These are phyloP conservation scores for Gonium pectorale DNA, from an alignment of 139 green algal species.

Conservation along the genomic window DNA sequence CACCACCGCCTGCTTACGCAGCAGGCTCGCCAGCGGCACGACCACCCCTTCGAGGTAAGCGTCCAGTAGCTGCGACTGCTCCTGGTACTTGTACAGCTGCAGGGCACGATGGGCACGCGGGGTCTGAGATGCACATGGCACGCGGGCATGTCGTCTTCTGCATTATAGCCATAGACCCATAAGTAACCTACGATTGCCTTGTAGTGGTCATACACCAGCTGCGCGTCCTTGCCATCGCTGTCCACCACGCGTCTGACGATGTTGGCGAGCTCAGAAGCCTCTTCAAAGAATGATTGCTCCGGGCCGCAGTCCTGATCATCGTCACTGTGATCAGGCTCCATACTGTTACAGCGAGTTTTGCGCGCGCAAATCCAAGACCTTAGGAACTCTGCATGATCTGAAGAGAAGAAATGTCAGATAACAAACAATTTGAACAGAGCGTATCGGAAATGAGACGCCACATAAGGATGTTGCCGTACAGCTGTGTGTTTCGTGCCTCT, in stretches of 20 bases:
- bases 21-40: conserved; percentile 72
- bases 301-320: neutral
- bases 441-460: too few relatives aligned
- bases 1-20: conserved; percentile 64
- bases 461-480: too few relatives aligned
- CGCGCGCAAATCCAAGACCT: too few relatives aligned
- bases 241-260: conserved; percentile 57
- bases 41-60: conserved; percentile 87
- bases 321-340: conserved; percentile 16
- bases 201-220: conserved; percentile 59
- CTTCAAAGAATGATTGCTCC: conserved; percentile 53
- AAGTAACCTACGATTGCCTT: conserved; percentile 62
- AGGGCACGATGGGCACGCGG: neutral
- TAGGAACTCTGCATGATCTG: too few relatives aligned
- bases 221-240: conserved; percentile 43
- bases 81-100: conserved; percentile 94
- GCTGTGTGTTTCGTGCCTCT: too few relatives aligned
- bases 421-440: too few relatives aligned
- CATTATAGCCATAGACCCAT: too few relatives aligned
- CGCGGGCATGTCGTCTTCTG: too few relatives aligned
- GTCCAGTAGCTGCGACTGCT: conserved; percentile 96
- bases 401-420: too few relatives aligned
- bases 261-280: conserved; percentile 57
- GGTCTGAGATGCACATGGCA: neutral
- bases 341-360: too few relatives aligned